Conservation (phyloP, 352 stramenopile genomes). For the Globisporangium okanoganense region DNA sequence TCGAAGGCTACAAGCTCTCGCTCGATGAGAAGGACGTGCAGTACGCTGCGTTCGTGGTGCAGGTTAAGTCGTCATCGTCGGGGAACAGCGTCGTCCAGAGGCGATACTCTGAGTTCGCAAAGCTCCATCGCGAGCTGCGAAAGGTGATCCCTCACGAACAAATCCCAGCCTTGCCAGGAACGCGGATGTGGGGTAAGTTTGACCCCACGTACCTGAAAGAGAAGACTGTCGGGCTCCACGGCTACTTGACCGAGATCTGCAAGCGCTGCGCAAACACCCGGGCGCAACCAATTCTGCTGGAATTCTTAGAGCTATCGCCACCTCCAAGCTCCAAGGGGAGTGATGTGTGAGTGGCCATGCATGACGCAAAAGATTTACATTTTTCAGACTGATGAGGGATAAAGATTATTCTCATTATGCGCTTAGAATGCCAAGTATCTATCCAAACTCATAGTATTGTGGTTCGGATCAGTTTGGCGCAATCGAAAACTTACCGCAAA, state of each 20-base stretch:
- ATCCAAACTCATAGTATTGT: background rate
- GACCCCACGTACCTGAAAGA: slow-evolving; percentile 79
- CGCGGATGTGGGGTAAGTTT: slow-evolving; percentile 84
- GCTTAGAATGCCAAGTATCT: background rate
- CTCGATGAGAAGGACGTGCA: slow-evolving; percentile 68
- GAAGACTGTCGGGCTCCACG: slow-evolving; percentile 65
- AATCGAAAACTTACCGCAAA: slow-evolving; percentile 45
- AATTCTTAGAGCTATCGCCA: slow-evolving; percentile 55
- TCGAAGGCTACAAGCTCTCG: slow-evolving; percentile 65
- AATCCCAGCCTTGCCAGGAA: slow-evolving; percentile 59
- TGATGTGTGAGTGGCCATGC: slow-evolving; percentile 14
- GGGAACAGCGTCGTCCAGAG: slow-evolving; percentile 72
- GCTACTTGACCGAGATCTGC: slow-evolving; percentile 70
- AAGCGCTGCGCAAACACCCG: slow-evolving; percentile 72
- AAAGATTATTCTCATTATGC: background rate
- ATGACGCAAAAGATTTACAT: slow-evolving; percentile 5
- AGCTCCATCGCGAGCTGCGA: slow-evolving; percentile 67
- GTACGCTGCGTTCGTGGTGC: slow-evolving; percentile 77
- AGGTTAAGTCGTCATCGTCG: slow-evolving; percentile 61
- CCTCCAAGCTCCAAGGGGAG: slow-evolving; percentile 9
- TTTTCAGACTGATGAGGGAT: background rate
- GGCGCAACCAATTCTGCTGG: slow-evolving; percentile 52
- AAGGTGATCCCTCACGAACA: slow-evolving; percentile 81
- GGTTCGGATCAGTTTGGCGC: background rate
- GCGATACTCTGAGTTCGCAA: slow-evolving; percentile 76